Evolutionary conservation across 805 yeast species (phyloP).

Genomic region (Metschnikowia proteae): DNA sequence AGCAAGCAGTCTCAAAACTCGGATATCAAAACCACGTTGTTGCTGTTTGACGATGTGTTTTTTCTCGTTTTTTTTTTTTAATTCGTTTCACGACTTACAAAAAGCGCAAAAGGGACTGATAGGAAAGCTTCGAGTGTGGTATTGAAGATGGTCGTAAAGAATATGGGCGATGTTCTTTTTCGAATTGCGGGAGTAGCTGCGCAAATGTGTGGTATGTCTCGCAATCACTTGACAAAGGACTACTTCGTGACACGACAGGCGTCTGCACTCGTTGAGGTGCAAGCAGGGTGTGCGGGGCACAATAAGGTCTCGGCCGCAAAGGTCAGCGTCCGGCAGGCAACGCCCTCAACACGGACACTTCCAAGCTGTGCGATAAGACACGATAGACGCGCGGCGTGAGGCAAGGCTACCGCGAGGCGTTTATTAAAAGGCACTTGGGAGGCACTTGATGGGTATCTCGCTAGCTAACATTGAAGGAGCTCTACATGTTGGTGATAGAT

Average conservation of each 20-base stretch:
- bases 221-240: neutral
- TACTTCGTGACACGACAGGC: neutral
- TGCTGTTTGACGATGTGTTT: slow-evolving; percentile 1
- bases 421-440: too few relatives aligned
- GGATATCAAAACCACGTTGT: neutral
- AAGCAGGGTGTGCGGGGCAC: slow-evolving; percentile 2
- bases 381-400: slow-evolving; percentile 1
- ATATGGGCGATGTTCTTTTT: neutral
- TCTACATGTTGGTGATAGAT: too few relatives aligned
- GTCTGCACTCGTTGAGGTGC: slow-evolving; percentile 3
- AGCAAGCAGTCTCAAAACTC: neutral
- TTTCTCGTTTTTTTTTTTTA: slow-evolving; percentile 3
- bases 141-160: neutral
- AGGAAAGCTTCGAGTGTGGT: neutral
- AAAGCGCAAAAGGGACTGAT: neutral
- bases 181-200: neutral
- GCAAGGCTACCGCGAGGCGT: neutral
- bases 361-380: slow-evolving; percentile 3
- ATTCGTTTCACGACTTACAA: neutral
- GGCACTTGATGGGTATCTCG: too few relatives aligned
- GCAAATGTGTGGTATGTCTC: neutral
- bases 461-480: too few relatives aligned
- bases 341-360: neutral
- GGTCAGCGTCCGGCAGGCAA: slow-evolving; percentile 1
- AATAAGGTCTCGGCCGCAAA: slow-evolving; percentile 1